Evolutionary conservation across 129 eudicot genomes (phyloP).

Genomic region (Flaveria brownii): DNA sequence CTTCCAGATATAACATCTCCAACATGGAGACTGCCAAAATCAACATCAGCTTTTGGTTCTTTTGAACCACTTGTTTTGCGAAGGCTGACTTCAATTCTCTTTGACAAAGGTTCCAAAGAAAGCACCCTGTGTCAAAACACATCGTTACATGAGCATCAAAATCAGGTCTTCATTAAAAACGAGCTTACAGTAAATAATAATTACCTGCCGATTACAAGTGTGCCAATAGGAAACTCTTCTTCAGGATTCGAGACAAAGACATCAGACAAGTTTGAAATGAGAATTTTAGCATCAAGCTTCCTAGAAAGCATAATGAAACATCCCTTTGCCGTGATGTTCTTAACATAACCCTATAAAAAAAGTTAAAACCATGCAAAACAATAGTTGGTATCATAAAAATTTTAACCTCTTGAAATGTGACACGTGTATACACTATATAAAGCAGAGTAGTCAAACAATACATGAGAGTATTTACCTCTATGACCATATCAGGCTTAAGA

Average conservation of each 20-base stretch:
- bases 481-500: slow-evolving; percentile 63
- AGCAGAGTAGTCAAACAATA: neutral
- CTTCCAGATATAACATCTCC: slow-evolving; percentile 74
- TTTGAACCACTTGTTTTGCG: slow-evolving; percentile 46
- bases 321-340: slow-evolving; percentile 71
- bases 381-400: neutral
- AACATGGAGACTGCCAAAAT: slow-evolving; percentile 46
- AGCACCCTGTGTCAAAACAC: slow-evolving; percentile 55
- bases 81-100: slow-evolving; percentile 81
- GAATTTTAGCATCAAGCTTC: slow-evolving; percentile 81
- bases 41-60: slow-evolving; percentile 37
- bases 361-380: slow-evolving; percentile 6
- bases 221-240: slow-evolving; percentile 79
- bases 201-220: slow-evolving; percentile 82
- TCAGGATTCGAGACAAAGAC: slow-evolving; percentile 67
- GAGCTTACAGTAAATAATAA: slow-evolving; percentile 5
- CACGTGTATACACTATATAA: neutral
- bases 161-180: neutral
- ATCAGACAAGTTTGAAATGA: slow-evolving; percentile 78
- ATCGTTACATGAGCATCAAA: slow-evolving; percentile 22
- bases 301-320: slow-evolving; percentile 83
- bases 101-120: slow-evolving; percentile 80
- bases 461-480: slow-evolving; percentile 52
- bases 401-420: neutral
- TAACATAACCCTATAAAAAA: slow-evolving; percentile 72